Evolutionary conservation across 768 basidiomycete genomes (phyloP), one percentile per base, ranked within the genome.

Genomic region (Trichaptum fuscoviolaceum): DNA sequence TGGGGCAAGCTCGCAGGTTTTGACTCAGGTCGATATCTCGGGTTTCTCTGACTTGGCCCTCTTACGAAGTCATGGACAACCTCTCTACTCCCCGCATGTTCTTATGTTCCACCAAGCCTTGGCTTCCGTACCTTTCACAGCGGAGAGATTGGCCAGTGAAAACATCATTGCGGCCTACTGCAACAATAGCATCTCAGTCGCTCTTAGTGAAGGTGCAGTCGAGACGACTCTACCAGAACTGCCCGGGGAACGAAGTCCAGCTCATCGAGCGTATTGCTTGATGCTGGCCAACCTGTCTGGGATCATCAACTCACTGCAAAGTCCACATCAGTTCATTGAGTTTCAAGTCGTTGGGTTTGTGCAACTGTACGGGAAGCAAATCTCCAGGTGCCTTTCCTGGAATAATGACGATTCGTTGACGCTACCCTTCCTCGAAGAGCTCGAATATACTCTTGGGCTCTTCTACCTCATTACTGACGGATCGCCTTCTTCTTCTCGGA

Each of bases 41-140:
- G 92, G 92, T 17, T 73, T 88, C 17, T 86, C 89, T 15, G 88
- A 92, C 69, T 74, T 91, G 0, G 79, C 85, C 1, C 77, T 89
- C 12, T 82, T 92, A 20, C 79, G 89, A 24, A 72, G 83, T 0
- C 84, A 85, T 59, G 88, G 87, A 65, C 82, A 85, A 72, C 85
- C 91, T 15, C 76, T 91, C 27, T 93, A 93, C 72, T 82, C 90
- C 0, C 87, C 90, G 0, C 90, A 92, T 70, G 80, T 96, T 66
- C 85, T 97, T 64, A 79, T 89, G 34, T 92, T 97, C 79, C 94
- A 96, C 72, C 90, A 95, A 81, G 86, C 92, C 0, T 77, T 97
- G 23, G 92, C 91, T 18, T 86, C 86, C 67, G 83, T 91, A 64
- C 85, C 89, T 0, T 82, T 85, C 1, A 88, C 92, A 0, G 94